These are phyloP conservation scores for Elsinoe perseae DNA, from an alignment of 2,329 filamentous ascomycete genomes.

Conservation along the genomic window DNA sequence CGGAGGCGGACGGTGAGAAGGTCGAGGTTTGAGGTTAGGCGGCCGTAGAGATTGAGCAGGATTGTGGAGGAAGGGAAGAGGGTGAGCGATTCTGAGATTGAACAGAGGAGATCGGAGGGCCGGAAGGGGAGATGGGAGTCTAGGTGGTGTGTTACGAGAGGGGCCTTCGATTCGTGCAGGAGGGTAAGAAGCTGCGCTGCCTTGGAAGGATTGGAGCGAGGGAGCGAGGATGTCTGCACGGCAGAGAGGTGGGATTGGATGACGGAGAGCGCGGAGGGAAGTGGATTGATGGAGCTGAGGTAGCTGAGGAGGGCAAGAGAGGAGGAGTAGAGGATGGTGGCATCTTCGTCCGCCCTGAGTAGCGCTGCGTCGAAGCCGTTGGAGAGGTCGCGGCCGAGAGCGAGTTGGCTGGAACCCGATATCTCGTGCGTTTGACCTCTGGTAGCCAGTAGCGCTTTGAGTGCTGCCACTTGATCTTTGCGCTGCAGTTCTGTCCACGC, in stretches of 20 bases:
- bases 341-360: conserved; percentile 40
- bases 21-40: conserved; percentile 56
- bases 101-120: conserved; percentile 55
- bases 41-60: conserved; percentile 65
- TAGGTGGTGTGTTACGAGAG: conserved; percentile 59
- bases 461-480: conserved; percentile 30
- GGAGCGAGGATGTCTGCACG: conserved; percentile 31
- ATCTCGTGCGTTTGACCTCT: not conserved
- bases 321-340: conserved; percentile 52
- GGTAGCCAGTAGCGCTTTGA: conserved; percentile 29
- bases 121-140: conserved; percentile 57
- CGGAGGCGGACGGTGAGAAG: conserved; percentile 71
- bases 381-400: conserved; percentile 46
- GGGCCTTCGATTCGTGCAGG: conserved; percentile 60
- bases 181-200: conserved; percentile 41
- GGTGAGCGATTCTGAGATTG: conserved; percentile 53
- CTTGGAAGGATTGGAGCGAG: conserved; percentile 30
- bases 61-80: conserved; percentile 69
- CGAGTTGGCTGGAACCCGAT: conserved; percentile 38
- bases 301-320: conserved; percentile 61
- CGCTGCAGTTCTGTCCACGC: conserved; percentile 57
- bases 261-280: conserved; percentile 26
- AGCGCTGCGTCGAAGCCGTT: conserved; percentile 51
- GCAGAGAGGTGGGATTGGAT: conserved; percentile 38
- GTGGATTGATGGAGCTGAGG: conserved; percentile 42